phyloP scores from a whole-genome alignment of 2,329 filamentous ascomycete species.

The Trichocomaceae sp. region DNA sequence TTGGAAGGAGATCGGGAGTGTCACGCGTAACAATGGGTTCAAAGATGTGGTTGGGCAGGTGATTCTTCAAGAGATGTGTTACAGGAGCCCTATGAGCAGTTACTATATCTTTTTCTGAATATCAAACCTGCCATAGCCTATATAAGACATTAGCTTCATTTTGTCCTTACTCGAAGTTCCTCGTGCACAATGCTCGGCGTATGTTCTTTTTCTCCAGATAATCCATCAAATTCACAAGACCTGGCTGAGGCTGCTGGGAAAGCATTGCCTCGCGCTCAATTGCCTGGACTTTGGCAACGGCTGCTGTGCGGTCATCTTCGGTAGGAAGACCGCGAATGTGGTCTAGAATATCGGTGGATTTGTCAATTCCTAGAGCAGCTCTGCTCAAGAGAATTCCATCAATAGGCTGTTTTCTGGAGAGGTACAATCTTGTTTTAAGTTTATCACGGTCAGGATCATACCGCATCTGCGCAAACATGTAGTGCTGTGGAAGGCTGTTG shows the following conservation, averaged over 20 bases:
- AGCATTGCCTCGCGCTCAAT: constrained; percentile 80
- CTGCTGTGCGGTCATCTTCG: constrained; percentile 51
- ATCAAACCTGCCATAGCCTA: neutral
- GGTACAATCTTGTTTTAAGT: no score
- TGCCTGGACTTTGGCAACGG: constrained; percentile 65
- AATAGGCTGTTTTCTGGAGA: neutral
- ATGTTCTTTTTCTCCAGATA: constrained; percentile 65
- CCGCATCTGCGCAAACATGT: constrained; percentile 93
- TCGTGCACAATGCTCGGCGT: constrained; percentile 80
- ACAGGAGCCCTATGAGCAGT: constrained; percentile 35
- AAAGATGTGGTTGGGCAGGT: constrained; percentile 63
- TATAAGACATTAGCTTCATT: neutral
- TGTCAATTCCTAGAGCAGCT: constrained; percentile 63
- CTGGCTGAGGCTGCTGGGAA: constrained; percentile 72
- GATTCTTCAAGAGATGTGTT: constrained; percentile 54
- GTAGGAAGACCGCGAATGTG: constrained; percentile 72
- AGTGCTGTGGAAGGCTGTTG: constrained; percentile 74
- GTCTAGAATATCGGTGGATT: constrained; percentile 74
- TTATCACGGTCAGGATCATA: constrained; percentile 20
- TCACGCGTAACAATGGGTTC: constrained; percentile 76
- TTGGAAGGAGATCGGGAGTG: constrained; percentile 59
- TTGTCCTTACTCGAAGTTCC: constrained; percentile 69
- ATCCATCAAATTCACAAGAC: constrained; percentile 69
- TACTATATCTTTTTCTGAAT: neutral
- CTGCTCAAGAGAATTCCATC: constrained; percentile 16